Evolutionary conservation across 257 asterid genomes (phyloP).

Genomic region (Ilex asprella): DNA sequence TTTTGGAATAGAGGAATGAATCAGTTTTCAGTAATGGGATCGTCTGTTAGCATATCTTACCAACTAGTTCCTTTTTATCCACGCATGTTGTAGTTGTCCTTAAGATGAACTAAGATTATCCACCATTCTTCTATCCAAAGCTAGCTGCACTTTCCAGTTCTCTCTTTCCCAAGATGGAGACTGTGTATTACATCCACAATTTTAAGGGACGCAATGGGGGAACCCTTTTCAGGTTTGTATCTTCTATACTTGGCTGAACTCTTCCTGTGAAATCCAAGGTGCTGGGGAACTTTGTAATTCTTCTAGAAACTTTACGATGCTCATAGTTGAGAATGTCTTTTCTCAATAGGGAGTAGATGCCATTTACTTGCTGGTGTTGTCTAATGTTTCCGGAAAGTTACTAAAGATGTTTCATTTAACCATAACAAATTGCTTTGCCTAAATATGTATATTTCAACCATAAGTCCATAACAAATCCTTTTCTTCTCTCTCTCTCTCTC

Average conservation of each 20-base stretch:
- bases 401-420: too few species aligned
- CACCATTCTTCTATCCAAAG: constrained; percentile 87
- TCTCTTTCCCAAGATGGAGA: constrained; percentile 77
- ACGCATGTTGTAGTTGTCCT: constrained; percentile 10
- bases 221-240: constrained; percentile 66
- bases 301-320: too few species aligned
- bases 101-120: constrained; percentile 56
- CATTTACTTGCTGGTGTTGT: too few species aligned
- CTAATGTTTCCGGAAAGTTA: too few species aligned
- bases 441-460: too few species aligned
- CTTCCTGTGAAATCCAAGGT: not conserved
- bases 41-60: not conserved
- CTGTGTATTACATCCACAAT: constrained; percentile 89
- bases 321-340: too few species aligned
- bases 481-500: not conserved
- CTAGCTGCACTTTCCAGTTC: constrained; percentile 66
- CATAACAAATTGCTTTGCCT: too few species aligned
- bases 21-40: not conserved
- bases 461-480: too few species aligned
- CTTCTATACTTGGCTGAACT: not conserved
- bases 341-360: too few species aligned
- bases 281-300: too few species aligned
- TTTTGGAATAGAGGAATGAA: not conserved
- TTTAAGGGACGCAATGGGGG: constrained; percentile 82
- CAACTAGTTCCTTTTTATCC: not conserved